A percentile compares a stretch with the other conserved stretches of the same genome.
phyloP scores from a whole-genome alignment of 352 stramenopile genomes.

The Elongisporangium prolatum region DNA sequence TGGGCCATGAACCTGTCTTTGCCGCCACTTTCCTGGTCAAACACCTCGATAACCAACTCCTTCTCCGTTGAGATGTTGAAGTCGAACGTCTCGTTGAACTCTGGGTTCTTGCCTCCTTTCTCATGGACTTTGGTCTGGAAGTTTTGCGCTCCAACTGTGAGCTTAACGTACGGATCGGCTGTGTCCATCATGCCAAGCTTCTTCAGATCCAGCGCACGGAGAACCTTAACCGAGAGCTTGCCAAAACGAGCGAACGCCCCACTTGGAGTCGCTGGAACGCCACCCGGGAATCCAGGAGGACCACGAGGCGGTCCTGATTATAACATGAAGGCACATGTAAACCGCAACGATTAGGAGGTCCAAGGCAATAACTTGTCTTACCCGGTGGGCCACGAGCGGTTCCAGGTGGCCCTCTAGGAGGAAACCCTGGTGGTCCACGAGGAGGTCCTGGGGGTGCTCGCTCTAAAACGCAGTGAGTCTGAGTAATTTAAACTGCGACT shows the following conservation, averaged over 20 bases:
- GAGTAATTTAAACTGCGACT: neutral
- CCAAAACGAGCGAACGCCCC: slow-evolving; percentile 84
- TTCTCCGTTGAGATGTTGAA: slow-evolving; percentile 95
- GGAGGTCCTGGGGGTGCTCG: slow-evolving; percentile 13
- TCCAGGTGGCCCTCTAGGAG: slow-evolving; percentile 23
- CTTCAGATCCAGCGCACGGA: slow-evolving; percentile 91
- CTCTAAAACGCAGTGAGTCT: neutral
- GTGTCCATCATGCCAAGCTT: slow-evolving; percentile 92
- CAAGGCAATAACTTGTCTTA: neutral
- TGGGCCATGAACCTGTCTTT: slow-evolving; percentile 93
- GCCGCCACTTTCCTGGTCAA: slow-evolving; percentile 88
- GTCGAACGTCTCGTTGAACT: slow-evolving; percentile 93
- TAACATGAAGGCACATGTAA: slow-evolving; percentile 1
- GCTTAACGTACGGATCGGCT: slow-evolving; percentile 91
- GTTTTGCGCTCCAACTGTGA: slow-evolving; percentile 85
- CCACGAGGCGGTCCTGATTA: slow-evolving; percentile 13
- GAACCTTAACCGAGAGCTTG: slow-evolving; percentile 88
- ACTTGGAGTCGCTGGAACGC: slow-evolving; percentile 22
- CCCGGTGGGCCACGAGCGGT: slow-evolving; percentile 12
- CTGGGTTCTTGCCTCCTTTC: slow-evolving; percentile 90
- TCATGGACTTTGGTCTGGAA: slow-evolving; percentile 81
- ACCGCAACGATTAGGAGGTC: neutral
- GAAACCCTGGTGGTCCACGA: slow-evolving; percentile 23
- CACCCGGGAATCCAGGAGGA: slow-evolving; percentile 19
- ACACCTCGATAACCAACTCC: slow-evolving; percentile 89